A percentile compares a stretch with the other conserved stretches of the same genome.
These are phyloP conservation scores for Oropetium thomaeum DNA, from an alignment of 176 grass and related monocot genomes.

Conservation along the genomic window DNA sequence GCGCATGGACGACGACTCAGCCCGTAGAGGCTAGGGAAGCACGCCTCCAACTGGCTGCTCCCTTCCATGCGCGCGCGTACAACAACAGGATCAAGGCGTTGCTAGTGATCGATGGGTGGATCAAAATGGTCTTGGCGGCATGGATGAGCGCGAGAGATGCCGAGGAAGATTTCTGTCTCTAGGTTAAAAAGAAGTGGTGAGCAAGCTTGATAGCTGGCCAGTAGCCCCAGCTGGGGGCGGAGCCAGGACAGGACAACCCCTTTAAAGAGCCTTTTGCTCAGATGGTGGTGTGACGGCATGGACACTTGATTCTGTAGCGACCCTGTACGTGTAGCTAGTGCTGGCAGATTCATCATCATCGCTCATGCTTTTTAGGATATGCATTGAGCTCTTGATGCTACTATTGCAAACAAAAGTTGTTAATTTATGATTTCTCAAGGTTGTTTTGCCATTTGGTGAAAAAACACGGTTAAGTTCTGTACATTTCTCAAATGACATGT, in stretches of 20 bases:
- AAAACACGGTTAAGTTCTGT: neutral
- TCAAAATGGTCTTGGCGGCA: slow-evolving; percentile 19
- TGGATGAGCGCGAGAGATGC: neutral
- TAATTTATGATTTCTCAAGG: neutral
- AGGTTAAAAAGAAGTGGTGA: slow-evolving; percentile 39
- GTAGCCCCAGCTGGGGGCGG: neutral
- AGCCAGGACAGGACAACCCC: slow-evolving; percentile 30
- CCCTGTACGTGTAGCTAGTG: slow-evolving; percentile 11
- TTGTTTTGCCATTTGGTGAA: neutral
- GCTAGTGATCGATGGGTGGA: neutral
- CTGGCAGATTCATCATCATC: slow-evolving; percentile 30
- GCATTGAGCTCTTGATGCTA: neutral
- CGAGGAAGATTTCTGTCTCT: slow-evolving; percentile 40
- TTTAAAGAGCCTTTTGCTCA: slow-evolving; percentile 74
- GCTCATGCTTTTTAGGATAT: slow-evolving; percentile 13
- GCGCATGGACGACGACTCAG: slow-evolving; percentile 33
- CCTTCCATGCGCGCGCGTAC: slow-evolving; percentile 53
- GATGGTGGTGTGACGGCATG: slow-evolving; percentile 44
- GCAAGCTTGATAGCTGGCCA: slow-evolving; percentile 14
- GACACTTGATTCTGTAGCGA: slow-evolving; percentile 39
- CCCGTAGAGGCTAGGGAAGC: slow-evolving; percentile 45
- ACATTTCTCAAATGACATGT: too few relatives aligned
- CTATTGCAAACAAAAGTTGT: neutral
- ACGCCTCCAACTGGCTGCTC: slow-evolving; percentile 40
- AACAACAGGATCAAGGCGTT: slow-evolving; percentile 9